Base-by-base conservation (phyloP, 768 basidiomycete species). In the Mycena kentingensis region DNA sequence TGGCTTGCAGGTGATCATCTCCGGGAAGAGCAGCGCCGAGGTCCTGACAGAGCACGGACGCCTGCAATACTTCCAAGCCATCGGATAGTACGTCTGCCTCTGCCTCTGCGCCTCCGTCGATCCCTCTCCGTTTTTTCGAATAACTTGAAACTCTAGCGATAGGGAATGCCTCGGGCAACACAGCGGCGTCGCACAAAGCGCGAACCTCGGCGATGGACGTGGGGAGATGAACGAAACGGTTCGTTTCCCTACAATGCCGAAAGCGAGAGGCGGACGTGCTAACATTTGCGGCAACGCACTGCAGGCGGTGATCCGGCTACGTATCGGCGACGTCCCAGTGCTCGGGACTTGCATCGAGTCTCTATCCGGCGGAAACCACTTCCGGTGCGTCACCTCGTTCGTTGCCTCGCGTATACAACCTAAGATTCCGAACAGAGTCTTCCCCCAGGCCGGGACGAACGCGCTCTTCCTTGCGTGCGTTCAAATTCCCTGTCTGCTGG, bases 381-480 rank as follows among this genome's bases (percentile, higher is more conserved):
- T 80, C 55, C 68, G 79, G 74, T 74, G 36, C 13, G 45, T 44
- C 3, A 15, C n/a, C 5, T 42, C 26, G 1, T 24, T 25, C 28
- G 24, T 8, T 24, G 13, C 18, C 3, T 4, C n/a, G 21, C 35
- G n/a, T 26, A 10, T 10, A 15, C 22, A 21, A 8, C 3, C 35
- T 32, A 42, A 36, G 28, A 28, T 19, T 27, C 6, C 22, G n/a
- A 19, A 13, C 54, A 74, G 75, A n/a, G 65, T 75, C 4, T 79
- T 60, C 55, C 70, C 67, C 35, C 79, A 81, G 59, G 74, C 77
- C 38, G 76, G 76, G 3, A 52, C 70, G 1, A 22, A 21, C 3
- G 77, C 76, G 2, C 54, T 78, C 13, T 81, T 80, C 61, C 68
- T 80, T 19, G 78, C 76, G 77, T 80, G 61, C 54, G 78, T 69